These are phyloP conservation scores for Lobulomyces angularis DNA, from an alignment of 192 early-diverging fungal genomes.

Conservation along the genomic window DNA sequence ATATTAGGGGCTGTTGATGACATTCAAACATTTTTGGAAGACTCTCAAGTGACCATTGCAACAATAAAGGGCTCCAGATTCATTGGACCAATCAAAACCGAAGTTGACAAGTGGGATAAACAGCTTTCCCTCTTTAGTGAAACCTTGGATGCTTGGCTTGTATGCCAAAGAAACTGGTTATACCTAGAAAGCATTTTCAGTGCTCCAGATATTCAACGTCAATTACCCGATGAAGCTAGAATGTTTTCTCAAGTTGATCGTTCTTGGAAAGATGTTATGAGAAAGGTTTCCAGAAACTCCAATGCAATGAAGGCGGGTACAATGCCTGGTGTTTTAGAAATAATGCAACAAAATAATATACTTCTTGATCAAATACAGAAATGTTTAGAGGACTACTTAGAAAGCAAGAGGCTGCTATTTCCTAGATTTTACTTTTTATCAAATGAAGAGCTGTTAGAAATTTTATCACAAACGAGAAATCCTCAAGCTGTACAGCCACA, in stretches of 20 bases:
- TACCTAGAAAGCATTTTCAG: conserved; percentile 51
- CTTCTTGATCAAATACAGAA: conserved; percentile 52
- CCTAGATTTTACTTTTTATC: conserved; percentile 51
- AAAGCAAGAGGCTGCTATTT: conserved; percentile 45
- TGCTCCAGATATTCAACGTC: conserved; percentile 50
- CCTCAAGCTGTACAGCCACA: conserved; percentile 53
- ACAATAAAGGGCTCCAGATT: conserved; percentile 45
- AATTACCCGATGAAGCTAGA: conserved; percentile 49
- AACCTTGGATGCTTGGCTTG: conserved; percentile 45
- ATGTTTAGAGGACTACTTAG: conserved; percentile 50
- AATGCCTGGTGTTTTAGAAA: conserved; percentile 40
- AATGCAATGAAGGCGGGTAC: conserved; percentile 52
- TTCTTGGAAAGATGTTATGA: conserved; percentile 50
- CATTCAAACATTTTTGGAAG: conserved; percentile 46
- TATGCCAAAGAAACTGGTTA: conserved; percentile 47
- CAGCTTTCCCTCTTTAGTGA: conserved; percentile 41
- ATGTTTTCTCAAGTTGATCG: conserved; percentile 51
- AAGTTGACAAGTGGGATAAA: conserved; percentile 50
- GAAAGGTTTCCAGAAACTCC: conserved; percentile 42
- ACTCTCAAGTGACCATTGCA: conserved; percentile 46
- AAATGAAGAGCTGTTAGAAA: conserved; percentile 55
- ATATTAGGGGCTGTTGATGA: conserved; percentile 47
- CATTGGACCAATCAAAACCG: conserved; percentile 44
- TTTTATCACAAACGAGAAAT: conserved; percentile 46
- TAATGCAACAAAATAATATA: conserved; percentile 43